Evolutionary conservation across 179 eudicot species (phyloP), one percentile per base, ranked within the genome.

Genomic region (Pouteria campechiana): DNA sequence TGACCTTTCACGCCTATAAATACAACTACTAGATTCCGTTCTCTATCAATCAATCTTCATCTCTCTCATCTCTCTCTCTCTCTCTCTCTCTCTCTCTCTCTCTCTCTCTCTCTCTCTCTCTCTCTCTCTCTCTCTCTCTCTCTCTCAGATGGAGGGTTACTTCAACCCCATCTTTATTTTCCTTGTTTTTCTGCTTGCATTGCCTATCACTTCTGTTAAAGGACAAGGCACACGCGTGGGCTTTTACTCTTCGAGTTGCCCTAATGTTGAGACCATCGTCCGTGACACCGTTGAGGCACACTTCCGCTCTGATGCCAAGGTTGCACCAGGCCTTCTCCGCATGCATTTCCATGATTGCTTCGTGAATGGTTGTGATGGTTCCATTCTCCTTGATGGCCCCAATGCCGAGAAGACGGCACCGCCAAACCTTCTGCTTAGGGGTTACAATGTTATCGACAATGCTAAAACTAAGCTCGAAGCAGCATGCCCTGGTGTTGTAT

Each of bases 301-400:
- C 36, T 47, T 54, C 11, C 50, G 50, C 11, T 25, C 73, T 0
- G 48, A 73, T 35, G 42, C 55, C 3, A 32, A 61, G 1, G 34
- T 73, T 25, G 74, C 72, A 0, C 67, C 80, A 0, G 77, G 67
- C 0, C 17, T 73, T 22, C 72, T 76, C 0, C 61, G 79, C 9
- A 52, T 73, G 74, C 71, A 63, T 19, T 76, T 76, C 50, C 74
- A 73, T 36, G 84, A 73, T 25, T 77, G 84, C 35, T 77, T 77
- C 16, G 77, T 77, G 17, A 60, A 52, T 6, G 84, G 92, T 12
- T 81, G 92, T 30, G 92, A 81, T 23, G 92, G 66, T 19, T 81
- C 92, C 8, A 72, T 81, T 15, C 78, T 81, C 23, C 22, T 81
- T 4, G 42, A 62, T 2, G 86, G 86, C 1, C 5, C 53, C 13